Conservation (phyloP, 345 rosid species). For the Combretum micranthum region DNA sequence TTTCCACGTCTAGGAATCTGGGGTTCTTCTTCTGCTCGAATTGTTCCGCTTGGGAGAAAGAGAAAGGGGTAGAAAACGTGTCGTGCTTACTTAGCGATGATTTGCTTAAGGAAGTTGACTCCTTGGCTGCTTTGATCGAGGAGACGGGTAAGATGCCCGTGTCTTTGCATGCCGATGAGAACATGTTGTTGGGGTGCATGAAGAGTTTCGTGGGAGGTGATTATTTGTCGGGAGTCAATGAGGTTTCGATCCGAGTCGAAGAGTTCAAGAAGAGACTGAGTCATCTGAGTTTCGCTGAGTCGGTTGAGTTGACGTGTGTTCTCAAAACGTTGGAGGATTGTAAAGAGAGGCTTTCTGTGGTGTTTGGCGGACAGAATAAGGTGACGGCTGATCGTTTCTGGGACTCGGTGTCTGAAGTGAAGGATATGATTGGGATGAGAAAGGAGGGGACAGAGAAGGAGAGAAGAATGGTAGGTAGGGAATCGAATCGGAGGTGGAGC, state of each 20-base stretch:
- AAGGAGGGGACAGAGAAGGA: slow-evolving; percentile 1
- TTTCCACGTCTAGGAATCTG: slow-evolving; percentile 56
- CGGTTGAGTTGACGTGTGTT: slow-evolving; percentile 56
- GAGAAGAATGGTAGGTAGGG: neutral
- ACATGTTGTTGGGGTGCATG: slow-evolving; percentile 35
- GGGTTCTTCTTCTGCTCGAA: slow-evolving; percentile 59
- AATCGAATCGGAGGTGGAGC: neutral
- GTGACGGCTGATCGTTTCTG: slow-evolving; percentile 41
- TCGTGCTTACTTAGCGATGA: slow-evolving; percentile 38
- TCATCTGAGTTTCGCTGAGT: slow-evolving; percentile 46
- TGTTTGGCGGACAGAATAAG: slow-evolving; percentile 25
- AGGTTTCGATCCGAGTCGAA: slow-evolving; percentile 37
- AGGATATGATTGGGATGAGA: slow-evolving; percentile 19
- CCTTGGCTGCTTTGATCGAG: slow-evolving; percentile 44
- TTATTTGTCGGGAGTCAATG: slow-evolving; percentile 41
- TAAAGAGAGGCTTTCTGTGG: slow-evolving; percentile 31
- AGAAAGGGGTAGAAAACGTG: slow-evolving; percentile 41
- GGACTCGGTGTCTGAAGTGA: slow-evolving; percentile 39
- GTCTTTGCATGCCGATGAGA: slow-evolving; percentile 17
- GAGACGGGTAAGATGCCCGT: slow-evolving; percentile 48
- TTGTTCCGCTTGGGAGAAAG: slow-evolving; percentile 39
- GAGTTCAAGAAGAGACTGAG: slow-evolving; percentile 53
- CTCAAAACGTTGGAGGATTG: slow-evolving; percentile 49
- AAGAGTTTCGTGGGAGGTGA: slow-evolving; percentile 45
- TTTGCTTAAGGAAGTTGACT: slow-evolving; percentile 46